Base-by-base conservation (phyloP, 2,329 filamentous ascomycete genomes). In the Dactylonectria estremocensis region DNA sequence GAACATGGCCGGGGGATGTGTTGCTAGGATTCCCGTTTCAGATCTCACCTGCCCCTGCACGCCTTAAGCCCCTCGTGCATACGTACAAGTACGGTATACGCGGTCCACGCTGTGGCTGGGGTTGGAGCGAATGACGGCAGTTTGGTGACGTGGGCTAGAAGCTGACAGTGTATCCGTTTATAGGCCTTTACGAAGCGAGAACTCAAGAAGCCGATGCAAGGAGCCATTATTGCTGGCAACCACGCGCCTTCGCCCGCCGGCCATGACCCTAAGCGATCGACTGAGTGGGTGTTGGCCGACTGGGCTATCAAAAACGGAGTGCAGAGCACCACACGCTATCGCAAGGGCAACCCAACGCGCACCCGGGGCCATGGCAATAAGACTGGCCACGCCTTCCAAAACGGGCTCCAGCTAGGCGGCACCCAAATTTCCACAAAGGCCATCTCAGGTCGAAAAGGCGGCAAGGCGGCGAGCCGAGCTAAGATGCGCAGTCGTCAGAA, bases 261-360 rank as follows among this genome's bases (percentile, higher is more conserved):
- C 33, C 73, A 80, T 8, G 81, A 84, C 54, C 83, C 87, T 20
- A 88, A 92, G 76, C 95, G 92, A 77, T 88, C 89, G 2, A 91
- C 88, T 55, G 89, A 92, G 79, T 98, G 95, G 95, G 88, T 90
- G 49, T 84, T 98, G 28, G 91, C 91, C 40, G 83, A 89, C 1
- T 90, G 91, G 79, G 93, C 94, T 0, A 82, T 94, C 35, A 81
- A 82, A 20, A 83, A 92, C 24, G 93, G 93, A 28, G 93, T 98
- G 56, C 90, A 95, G 80, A 95, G 94, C 66, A 98, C 95, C 1
- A 98, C 95, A 1, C 85, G 92, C 70, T 95, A 93, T 79, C 89
- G 92, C 71, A 91, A 90, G 72, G 78, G 76, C 28, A 82, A 82
- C 66, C 75, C 82, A 24, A 53, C 74, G 14, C 76, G 78, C 16